These are phyloP conservation scores for Prunella vulgaris DNA, from an alignment of 257 asterid species.

Conservation along the genomic window DNA sequence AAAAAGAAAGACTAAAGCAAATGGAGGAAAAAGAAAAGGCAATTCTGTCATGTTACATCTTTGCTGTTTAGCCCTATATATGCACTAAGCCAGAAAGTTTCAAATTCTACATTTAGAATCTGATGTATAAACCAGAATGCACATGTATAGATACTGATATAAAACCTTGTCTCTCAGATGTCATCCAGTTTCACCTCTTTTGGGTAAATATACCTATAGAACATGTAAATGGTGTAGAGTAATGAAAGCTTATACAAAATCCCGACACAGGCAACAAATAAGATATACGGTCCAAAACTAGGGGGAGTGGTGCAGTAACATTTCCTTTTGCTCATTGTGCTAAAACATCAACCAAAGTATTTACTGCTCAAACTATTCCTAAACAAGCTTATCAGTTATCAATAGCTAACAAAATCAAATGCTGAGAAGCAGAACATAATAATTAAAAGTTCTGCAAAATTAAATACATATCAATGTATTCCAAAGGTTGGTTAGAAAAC, in stretches of 20 bases:
- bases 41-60: neutral
- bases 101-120: neutral
- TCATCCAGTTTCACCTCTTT: neutral
- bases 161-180: neutral
- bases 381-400: neutral
- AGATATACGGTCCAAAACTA: neutral
- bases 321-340: neutral
- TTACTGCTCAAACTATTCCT: neutral
- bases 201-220: neutral
- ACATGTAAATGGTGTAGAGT: neutral
- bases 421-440: neutral
- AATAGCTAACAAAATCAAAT: neutral
- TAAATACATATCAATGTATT: neutral
- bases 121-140: neutral
- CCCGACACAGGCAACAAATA: neutral
- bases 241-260: neutral
- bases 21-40: neutral
- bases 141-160: neutral
- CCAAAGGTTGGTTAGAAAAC: neutral
- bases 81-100: neutral
- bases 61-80: neutral
- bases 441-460: neutral
- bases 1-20: neutral
- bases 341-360: neutral
- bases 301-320: neutral